Base-by-base conservation (phyloP, 2,329 filamentous ascomycete species). In the Chaetomiaceae sp. region DNA sequence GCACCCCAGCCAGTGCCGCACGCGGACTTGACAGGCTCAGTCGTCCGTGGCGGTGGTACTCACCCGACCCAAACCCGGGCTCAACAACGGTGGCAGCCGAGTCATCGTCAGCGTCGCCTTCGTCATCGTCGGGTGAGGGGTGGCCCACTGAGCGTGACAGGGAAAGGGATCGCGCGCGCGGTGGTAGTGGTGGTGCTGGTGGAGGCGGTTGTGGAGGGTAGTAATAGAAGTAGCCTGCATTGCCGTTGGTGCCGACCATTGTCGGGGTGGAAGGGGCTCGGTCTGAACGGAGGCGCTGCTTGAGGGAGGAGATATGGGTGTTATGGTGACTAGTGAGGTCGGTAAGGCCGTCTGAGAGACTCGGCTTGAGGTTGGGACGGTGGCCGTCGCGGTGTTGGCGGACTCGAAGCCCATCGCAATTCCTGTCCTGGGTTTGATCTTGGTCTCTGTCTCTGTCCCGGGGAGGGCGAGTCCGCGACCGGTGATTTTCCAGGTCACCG, bases 11-110 rank as follows among this genome's bases (percentile, higher is more conserved):
- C 7, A 48, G 22, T 24, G 17, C 32, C 4, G 47, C 33, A 10
- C 46, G 18, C 26, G 49, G 43, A 32, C 34, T 38, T 6, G 50
- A 50, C 36, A 49, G 17, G 12, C 48, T 50, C 8, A 48, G 22
- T 14, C 45, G 38, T 18, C 48, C 42, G 10, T 49, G 45, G 26
- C 48, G 41, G 35, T 52, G 47, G 14, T 55, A 51, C 46, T 42
- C 45, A 11, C 12, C 32, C 26, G 11, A 20, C 17, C 7, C 20
- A 3, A 18, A 12, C 17, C 14, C 36, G 1, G 22, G 10, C 26
- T 4, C 11, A 5, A 10, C 30, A n/a, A 22, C 26, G 9, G 15
- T 11, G 6, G 2, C 12, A 15, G 18, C 11, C 3, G 12, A 17
- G 14, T 4, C 34, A 19, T 35, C 9, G 4, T 12, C 30, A 9